Evolutionary conservation across 371 early-diverging fungal species (phyloP), one percentile per base, ranked within the genome.

Genomic region (Polyrhizophydium stewartii): DNA sequence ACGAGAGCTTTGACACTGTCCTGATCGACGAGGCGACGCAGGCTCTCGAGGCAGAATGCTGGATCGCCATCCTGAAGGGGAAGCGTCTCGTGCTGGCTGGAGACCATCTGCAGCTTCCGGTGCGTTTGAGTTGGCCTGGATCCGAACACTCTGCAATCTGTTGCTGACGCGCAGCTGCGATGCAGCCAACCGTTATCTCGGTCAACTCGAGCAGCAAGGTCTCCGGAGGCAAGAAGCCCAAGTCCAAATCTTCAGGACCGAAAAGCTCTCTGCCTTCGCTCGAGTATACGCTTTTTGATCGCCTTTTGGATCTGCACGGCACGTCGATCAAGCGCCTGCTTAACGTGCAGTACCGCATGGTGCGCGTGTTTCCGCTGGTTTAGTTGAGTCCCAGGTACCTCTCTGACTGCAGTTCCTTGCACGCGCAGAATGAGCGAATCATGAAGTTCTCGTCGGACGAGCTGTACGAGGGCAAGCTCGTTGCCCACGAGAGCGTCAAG

Each of bases 21-120:
- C 78, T 99, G 33, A 93, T 99, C 62, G 99, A 98, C 68, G 98
- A 97, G 74, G 91, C 91, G 0, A 89, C 92, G 7, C 97, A 97
- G 67, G 63, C 78, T 46, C 49, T 74, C 41, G 79, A 76, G 53
- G 67, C 76, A 1, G 97, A 96, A 79, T 90, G 92, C 65, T 96
- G 93, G 93, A 89, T 97, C 51, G 92, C 94, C 0, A 78, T 91
- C 21, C 67, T 84, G 32, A 90, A 89, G 66, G 88, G 87, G 1
- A 82, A 85, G 32, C 87, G 85, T 55, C 83, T 94, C 2, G 85
- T 98, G 43, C 73, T 98, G 24, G 96, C 94, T 25, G 99, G 99
- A 10, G 99, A 97, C 74, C 97, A 93, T 66, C 77, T 87, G 43
- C 99, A 98, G 67, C 73, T 98, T 33, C 91, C 93, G 7, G 35